Percentiles rank a stretch among this genome's conserved stretches.
Conservation (phyloP, 306 rosid species). For the Cucurbita ficifolia region DNA sequence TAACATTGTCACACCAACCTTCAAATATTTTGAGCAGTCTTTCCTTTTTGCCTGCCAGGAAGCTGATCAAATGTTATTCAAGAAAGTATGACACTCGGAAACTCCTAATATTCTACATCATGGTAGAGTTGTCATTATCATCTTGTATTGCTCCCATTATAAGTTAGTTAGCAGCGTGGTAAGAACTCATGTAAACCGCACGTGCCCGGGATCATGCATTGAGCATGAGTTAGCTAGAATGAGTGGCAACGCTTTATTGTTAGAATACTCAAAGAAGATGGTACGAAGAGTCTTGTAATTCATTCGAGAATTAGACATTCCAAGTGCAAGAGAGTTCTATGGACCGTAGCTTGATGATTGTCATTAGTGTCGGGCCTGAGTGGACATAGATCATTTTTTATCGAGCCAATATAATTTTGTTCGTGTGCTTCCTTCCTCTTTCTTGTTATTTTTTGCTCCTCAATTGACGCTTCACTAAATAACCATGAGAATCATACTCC, state of each 20-base stretch:
- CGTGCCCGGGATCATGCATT: neutral
- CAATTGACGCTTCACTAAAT: neutral
- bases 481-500: neutral
- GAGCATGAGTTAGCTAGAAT: neutral
- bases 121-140: neutral
- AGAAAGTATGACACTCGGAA: neutral
- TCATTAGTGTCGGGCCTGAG: neutral
- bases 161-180: neutral
- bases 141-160: neutral
- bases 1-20: constrained; percentile 90
- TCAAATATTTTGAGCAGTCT: constrained; percentile 61
- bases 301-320: neutral
- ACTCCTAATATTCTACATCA: neutral
- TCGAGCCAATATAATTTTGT: neutral
- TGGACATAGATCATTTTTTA: neutral
- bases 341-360: neutral
- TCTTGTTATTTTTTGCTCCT: neutral
- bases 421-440: neutral
- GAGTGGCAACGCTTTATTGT: neutral
- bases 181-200: neutral
- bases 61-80: neutral
- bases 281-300: neutral
- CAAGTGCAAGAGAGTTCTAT: neutral
- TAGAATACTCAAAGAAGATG: neutral
- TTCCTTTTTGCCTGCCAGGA: constrained; percentile 57